Evolutionary conservation across 768 basidiomycete genomes (phyloP), one percentile per base, ranked within the genome.

Genomic region (Podaxis mareebaensis): DNA sequence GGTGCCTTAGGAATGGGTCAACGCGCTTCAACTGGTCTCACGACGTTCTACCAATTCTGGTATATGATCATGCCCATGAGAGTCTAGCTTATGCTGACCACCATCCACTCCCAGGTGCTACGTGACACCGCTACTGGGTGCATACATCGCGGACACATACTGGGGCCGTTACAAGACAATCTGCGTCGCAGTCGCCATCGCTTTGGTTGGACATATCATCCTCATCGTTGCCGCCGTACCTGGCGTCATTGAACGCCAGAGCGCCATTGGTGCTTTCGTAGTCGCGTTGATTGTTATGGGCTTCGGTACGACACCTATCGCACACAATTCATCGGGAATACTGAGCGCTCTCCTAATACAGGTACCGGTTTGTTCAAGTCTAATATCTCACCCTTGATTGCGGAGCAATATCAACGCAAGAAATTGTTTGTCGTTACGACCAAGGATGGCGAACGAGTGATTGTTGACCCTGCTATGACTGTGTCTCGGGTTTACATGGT

Each of bases 341-440:
- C 58, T 61, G 22, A 74, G 71, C 3, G 26, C 73, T 33, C 8
- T 33, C 33, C 10, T 51, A 6, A 15, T 13, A 5, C 53, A 75
- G 85, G 90, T 17, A 83, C 90, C 10, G 90, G 90, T 6, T 76
- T 87, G 24, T 90, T 92, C 83, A 92, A 93, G 75, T 75, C 86
- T 1, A 92, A 91, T 71, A 86, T 93, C 65, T 88, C 87, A 0
- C 91, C 91, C 1, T 77, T 93, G 66, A 81, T 93, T 24, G 92
- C 92, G 6, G 92, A 93, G 71, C 92, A 93, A 69, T 88, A 89
- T 69, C 80, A 74, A 61, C 77, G 79, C 53, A 85, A 81, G 11
- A 79, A 78, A 64, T 76, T 80, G 13, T 90, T 86, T 71, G 75
- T 90, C 33, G 42, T 69, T 3, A 81, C 78, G 8, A 83, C 78